These are phyloP conservation scores for Ogataea methylovora DNA, from an alignment of 805 yeast species.

Conservation along the genomic window DNA sequence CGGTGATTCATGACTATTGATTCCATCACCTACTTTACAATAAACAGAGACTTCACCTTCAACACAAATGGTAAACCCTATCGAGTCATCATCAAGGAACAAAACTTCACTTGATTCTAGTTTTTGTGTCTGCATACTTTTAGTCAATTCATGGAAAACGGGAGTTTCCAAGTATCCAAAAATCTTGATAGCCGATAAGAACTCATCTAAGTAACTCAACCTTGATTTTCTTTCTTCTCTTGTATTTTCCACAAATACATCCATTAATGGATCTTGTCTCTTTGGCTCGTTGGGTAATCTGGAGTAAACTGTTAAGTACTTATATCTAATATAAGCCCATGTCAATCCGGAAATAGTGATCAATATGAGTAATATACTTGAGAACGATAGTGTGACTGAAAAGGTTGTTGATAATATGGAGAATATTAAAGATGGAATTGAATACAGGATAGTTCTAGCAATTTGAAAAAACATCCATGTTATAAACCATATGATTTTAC, in stretches of 20 bases:
- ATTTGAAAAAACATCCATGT: slow-evolving; percentile 10
- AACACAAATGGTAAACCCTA: slow-evolving; percentile 87
- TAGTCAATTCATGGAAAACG: slow-evolving; percentile 88
- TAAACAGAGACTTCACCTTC: slow-evolving; percentile 85
- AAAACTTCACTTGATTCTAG: slow-evolving; percentile 71
- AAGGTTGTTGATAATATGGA: slow-evolving; percentile 35
- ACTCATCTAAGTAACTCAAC: slow-evolving; percentile 76
- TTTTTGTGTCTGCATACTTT: slow-evolving; percentile 84
- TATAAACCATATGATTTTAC: slow-evolving; percentile 11
- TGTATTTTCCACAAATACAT: slow-evolving; percentile 35
- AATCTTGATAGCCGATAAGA: slow-evolving; percentile 81
- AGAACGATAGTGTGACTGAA: slow-evolving; percentile 44
- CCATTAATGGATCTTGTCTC: slow-evolving; percentile 35
- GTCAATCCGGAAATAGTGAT: slow-evolving; percentile 24
- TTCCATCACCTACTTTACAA: slow-evolving; percentile 39
- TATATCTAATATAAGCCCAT: slow-evolving; percentile 50
- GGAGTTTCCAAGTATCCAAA: slow-evolving; percentile 89
- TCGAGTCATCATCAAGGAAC: slow-evolving; percentile 52
- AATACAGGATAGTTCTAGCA: slow-evolving; percentile 9
- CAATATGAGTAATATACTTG: slow-evolving; percentile 32
- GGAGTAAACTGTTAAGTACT: slow-evolving; percentile 57
- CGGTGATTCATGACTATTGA: slow-evolving; percentile 8
- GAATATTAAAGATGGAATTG: slow-evolving; percentile 12
- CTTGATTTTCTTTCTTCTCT: slow-evolving; percentile 33
- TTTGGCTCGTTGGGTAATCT: slow-evolving; percentile 39